phyloP scores from a whole-genome alignment of 805 yeast genomes.

The Ogataea parapolymorpha region DNA sequence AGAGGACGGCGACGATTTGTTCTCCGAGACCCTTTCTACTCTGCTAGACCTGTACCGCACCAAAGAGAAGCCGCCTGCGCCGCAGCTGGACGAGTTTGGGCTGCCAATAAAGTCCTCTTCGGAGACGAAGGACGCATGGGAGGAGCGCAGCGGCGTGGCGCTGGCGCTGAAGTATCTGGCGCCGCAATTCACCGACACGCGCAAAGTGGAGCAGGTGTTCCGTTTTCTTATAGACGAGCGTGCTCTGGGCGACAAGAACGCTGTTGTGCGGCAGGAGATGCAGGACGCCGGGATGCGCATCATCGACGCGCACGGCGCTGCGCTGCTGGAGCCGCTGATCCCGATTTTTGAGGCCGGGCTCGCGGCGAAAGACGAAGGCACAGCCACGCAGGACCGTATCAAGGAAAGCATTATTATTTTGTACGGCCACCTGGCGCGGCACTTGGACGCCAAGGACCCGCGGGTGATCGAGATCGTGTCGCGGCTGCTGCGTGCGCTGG shows the following conservation, averaged over 20 bases:
- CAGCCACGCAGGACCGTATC: conserved; percentile 53
- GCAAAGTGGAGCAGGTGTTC: conserved; percentile 52
- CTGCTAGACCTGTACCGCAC: conserved; percentile 56
- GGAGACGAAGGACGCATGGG: conserved; percentile 76
- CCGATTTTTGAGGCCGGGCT: conserved; percentile 77
- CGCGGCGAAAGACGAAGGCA: conserved; percentile 45
- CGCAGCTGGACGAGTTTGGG: conserved; percentile 76
- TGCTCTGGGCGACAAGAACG: conserved; percentile 73
- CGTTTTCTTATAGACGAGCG: conserved; percentile 52
- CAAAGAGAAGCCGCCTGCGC: conserved; percentile 71
- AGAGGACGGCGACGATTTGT: conserved; percentile 4
- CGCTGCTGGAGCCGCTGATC: conserved; percentile 67
- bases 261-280: conserved; percentile 72
- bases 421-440: conserved; percentile 89
- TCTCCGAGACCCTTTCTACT: conserved; percentile 38
- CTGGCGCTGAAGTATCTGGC: conserved; percentile 57
- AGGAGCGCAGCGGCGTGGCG: conserved; percentile 79
- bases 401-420: conserved; percentile 80
- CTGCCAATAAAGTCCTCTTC: conserved; percentile 60
- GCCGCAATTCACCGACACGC: conserved; percentile 38
- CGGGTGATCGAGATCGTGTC: conserved; percentile 65
- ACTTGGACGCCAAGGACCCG: conserved; percentile 62
- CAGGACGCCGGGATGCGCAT: conserved; percentile 85
- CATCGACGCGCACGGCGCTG: conserved; percentile 62
- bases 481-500: conserved; percentile 68